phyloP scores from a whole-genome alignment of 164 flowering plant species.

The Buxus sempervirens region DNA sequence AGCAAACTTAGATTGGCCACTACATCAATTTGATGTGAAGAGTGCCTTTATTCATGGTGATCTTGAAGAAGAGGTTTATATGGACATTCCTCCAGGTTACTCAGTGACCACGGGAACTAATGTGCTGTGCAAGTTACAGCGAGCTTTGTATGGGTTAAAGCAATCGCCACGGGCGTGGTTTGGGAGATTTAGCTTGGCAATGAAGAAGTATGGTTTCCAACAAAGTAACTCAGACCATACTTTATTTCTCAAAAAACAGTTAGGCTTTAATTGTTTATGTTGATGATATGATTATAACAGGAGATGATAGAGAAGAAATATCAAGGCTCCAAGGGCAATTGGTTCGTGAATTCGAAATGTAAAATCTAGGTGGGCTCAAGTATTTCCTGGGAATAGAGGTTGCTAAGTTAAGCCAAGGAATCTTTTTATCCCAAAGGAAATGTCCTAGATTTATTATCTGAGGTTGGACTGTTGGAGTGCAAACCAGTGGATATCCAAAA shows the following conservation, averaged over 20 bases:
- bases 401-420: no score
- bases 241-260: neutral
- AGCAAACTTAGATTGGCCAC: constrained; percentile 4
- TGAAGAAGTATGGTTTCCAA: constrained; percentile 7
- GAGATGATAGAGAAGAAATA: constrained; percentile 1
- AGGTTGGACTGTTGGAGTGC: no score
- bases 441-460: no score
- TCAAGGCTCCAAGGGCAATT: constrained; percentile 4
- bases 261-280: neutral
- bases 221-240: constrained; percentile 2
- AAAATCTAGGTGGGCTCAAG: constrained; percentile 5
- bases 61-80: constrained; percentile 1
- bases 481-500: neutral
- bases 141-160: neutral
- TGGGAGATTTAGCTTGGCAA: neutral
- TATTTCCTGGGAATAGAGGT: no score
- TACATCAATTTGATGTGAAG: constrained; percentile 2
- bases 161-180: neutral
- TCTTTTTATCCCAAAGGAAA: no score
- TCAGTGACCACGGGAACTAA: constrained; percentile 1
- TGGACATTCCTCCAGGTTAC: constrained; percentile 7
- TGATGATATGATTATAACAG: neutral
- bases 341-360: constrained; percentile 7
- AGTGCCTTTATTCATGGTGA: neutral
- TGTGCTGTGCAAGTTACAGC: neutral